Percentiles rank a stretch among this genome's conserved stretches.
Evolutionary conservation across 306 rosid species (phyloP).

Genomic region (Malus fusca): DNA sequence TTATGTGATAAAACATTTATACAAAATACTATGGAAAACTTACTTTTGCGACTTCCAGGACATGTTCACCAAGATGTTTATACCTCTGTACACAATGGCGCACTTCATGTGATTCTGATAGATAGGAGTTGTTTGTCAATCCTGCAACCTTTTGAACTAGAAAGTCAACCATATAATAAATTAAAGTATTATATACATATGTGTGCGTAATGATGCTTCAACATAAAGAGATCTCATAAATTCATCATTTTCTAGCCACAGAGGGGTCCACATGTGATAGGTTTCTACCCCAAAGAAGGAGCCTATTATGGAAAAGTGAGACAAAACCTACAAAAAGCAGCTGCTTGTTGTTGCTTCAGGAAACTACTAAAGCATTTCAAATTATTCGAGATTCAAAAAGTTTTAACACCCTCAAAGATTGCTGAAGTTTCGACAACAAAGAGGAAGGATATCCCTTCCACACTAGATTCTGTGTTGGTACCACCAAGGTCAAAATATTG

Average conservation of each 20-base stretch:
- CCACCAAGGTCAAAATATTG: neutral
- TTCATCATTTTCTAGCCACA: neutral
- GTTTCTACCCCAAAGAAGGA: neutral
- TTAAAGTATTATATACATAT: neutral
- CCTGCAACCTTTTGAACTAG: conserved; percentile 74
- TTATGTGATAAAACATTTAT: conserved; percentile 13
- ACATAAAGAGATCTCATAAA: conserved; percentile 4
- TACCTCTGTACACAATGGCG: conserved; percentile 82
- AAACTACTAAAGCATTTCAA: neutral
- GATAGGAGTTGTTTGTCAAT: conserved; percentile 89
- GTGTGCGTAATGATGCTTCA: neutral
- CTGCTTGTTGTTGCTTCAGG: neutral
- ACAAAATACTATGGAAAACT: conserved; percentile 12
- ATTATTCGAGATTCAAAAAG: neutral
- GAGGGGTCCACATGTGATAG: too few species aligned
- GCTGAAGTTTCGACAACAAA: neutral
- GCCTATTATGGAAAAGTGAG: neutral
- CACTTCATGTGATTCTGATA: conserved; percentile 66
- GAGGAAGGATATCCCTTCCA: neutral
- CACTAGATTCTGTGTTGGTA: neutral
- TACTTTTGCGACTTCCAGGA: conserved; percentile 91
- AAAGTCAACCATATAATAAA: conserved; percentile 18
- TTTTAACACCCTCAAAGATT: neutral
- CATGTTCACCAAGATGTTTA: conserved; percentile 67
- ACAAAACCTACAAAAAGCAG: neutral